These are phyloP conservation scores for Monascus purpureus DNA, from an alignment of 495 filamentous ascomycete genomes.

Conservation along the genomic window DNA sequence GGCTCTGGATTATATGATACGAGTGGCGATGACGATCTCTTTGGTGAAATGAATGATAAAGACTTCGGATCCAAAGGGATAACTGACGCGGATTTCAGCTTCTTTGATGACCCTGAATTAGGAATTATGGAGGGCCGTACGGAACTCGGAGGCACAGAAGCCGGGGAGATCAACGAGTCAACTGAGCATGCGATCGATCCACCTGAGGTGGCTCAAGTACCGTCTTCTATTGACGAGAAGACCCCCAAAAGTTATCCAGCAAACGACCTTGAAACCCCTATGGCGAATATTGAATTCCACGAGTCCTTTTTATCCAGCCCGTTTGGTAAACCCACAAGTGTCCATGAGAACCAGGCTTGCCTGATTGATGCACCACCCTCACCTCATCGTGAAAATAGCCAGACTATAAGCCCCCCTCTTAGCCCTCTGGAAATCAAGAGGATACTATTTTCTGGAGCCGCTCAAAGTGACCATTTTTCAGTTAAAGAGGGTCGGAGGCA, in stretches of 20 bases:
- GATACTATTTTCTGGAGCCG: conserved; percentile 25
- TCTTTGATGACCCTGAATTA: conserved; percentile 58
- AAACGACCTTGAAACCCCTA: not conserved
- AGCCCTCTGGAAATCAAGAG: conserved; percentile 36
- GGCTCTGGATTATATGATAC: conserved; percentile 32
- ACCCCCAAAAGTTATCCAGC: not conserved
- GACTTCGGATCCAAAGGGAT: conserved; percentile 73
- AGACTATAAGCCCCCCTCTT: conserved; percentile 34
- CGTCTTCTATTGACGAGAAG: not conserved
- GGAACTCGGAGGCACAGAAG: conserved; percentile 4
- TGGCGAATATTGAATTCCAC: not conserved
- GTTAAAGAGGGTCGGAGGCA: conserved; percentile 7
- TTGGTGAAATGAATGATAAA: conserved; percentile 56
- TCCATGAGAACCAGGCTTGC: not conserved
- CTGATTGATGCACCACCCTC: conserved; percentile 1
- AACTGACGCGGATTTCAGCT: conserved; percentile 80
- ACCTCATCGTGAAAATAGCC: conserved; percentile 10
- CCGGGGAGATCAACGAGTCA: conserved; percentile 5
- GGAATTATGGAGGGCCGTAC: conserved; percentile 14
- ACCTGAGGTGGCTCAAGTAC: no score
- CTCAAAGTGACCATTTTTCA: conserved; percentile 3
- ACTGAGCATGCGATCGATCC: no score
- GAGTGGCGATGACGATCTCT: conserved; percentile 47
- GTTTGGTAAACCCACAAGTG: not conserved
- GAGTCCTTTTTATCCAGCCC: not conserved